Conservation (phyloP, 2,329 filamentous ascomycete species). For the Pezicula neosporulosa region DNA sequence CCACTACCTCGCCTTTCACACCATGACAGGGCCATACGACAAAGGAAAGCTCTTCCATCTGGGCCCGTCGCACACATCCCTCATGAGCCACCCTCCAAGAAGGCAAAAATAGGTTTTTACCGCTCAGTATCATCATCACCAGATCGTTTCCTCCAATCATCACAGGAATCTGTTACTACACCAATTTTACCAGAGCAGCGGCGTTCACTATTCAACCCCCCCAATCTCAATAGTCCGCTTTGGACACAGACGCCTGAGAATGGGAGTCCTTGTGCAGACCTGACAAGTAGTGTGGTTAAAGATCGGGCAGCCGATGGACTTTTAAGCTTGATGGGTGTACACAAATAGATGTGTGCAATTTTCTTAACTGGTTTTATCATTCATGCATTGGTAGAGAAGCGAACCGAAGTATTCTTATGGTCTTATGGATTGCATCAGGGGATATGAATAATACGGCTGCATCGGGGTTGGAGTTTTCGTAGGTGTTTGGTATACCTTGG, state of each 20-base stretch:
- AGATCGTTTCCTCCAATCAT: background rate
- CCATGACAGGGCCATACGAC: constrained; percentile 15
- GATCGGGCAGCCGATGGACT: constrained; percentile 50
- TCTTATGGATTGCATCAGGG: background rate
- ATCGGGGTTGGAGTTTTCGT: background rate
- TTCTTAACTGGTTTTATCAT: background rate
- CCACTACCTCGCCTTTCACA: constrained; percentile 6
- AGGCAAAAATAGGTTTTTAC: background rate
- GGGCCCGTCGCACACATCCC: constrained; percentile 7
- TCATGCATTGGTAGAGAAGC: background rate
- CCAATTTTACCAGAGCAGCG: constrained; percentile 12
- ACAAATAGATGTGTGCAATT: background rate
- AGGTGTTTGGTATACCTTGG: too few species aligned
- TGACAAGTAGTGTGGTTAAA: constrained; percentile 43
- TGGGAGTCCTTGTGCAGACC: constrained; percentile 18
- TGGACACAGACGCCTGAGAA: background rate
- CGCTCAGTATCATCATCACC: background rate
- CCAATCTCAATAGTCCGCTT: background rate
- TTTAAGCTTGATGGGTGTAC: constrained; percentile 30
- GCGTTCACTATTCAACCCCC: constrained; percentile 5
- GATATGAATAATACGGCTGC: background rate
- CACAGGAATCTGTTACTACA: constrained; percentile 2
- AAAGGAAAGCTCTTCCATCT: constrained; percentile 9
- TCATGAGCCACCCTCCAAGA: background rate
- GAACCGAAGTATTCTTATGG: background rate